Conservation (phyloP, 2,329 filamentous ascomycete species). For the Mycogone perniciosa region DNA sequence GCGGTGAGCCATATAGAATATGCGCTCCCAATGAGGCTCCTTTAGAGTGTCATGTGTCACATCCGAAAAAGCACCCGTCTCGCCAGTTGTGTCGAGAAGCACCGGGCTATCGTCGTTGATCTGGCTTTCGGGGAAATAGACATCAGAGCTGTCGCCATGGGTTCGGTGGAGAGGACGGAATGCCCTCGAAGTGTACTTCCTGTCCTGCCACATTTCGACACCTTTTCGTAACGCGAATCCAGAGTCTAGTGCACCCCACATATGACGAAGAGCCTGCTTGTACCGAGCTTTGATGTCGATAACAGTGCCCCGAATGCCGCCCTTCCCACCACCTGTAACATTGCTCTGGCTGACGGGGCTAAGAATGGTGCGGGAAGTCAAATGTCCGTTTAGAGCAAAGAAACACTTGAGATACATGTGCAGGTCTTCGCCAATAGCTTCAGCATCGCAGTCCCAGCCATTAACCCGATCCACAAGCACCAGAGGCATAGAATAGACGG, state of each 20-base stretch:
- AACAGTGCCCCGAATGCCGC: conserved; percentile 47
- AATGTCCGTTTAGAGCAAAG: conserved; percentile 64
- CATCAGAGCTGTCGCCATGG: conserved; percentile 38
- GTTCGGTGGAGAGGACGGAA: conserved; percentile 50
- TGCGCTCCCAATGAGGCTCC: conserved; percentile 48
- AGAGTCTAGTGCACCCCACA: conserved; percentile 68
- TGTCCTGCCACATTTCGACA: conserved; percentile 50
- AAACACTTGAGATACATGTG: conserved; percentile 78
- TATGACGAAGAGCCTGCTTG: conserved; percentile 65
- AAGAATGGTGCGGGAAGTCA: conserved; percentile 57
- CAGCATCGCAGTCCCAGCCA: conserved; percentile 64
- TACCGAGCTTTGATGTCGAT: conserved; percentile 60
- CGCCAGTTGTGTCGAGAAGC: conserved; percentile 36
- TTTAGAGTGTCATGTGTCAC: conserved; percentile 46
- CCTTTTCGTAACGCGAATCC: conserved; percentile 57
- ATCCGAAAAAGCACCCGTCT: conserved; percentile 50
- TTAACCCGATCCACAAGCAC: conserved; percentile 61
- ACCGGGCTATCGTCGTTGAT: conserved; percentile 34
- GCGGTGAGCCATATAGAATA: conserved; percentile 55
- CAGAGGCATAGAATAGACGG: conserved; percentile 65
- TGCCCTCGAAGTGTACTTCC: conserved; percentile 48
- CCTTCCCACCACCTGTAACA: conserved; percentile 53
- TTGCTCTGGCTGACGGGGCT: conserved; percentile 69
- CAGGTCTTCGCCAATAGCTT: conserved; percentile 68
- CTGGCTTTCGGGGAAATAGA: conserved; percentile 43